These are phyloP conservation scores for Diaporthe citriasiana DNA, from an alignment of 2,329 filamentous ascomycete species.

Conservation along the genomic window DNA sequence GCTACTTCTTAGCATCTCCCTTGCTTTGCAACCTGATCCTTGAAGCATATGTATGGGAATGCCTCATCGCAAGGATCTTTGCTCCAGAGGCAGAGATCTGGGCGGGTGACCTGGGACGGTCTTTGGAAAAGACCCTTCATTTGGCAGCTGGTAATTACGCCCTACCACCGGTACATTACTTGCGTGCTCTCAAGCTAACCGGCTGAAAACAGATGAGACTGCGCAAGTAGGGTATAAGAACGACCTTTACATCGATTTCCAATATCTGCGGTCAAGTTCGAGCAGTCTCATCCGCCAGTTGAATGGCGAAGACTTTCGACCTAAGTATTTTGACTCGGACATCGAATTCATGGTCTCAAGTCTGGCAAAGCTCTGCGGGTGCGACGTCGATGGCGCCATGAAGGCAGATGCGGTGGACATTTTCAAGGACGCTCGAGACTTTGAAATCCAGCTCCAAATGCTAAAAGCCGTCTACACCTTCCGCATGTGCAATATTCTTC, in stretches of 20 bases:
- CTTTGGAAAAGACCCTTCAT: not conserved
- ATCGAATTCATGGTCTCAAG: not conserved
- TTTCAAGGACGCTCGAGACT: conserved; percentile 16
- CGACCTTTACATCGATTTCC: conserved; percentile 20
- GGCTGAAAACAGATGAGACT: not conserved
- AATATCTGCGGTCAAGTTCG: conserved; percentile 41
- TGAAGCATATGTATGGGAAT: conserved; percentile 37
- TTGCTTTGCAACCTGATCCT: not conserved
- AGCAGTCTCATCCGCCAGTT: conserved; percentile 33
- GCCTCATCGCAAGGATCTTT: not conserved
- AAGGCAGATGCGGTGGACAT: not conserved
- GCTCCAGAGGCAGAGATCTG: not conserved
- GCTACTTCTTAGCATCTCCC: not conserved
- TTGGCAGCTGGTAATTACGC: not conserved
- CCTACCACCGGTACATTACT: no score
- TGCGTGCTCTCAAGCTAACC: not conserved
- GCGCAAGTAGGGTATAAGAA: not conserved
- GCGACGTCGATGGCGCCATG: not conserved
- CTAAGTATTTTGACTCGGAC: not conserved
- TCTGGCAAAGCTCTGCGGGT: not conserved
- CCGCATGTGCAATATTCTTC: not conserved
- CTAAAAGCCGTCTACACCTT: not conserved
- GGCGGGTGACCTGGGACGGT: conserved; percentile 5
- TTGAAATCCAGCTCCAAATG: conserved; percentile 21
- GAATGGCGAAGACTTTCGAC: not conserved